A percentile compares a stretch with the other conserved stretches of the same genome.
Evolutionary conservation across 495 filamentous ascomycete species (phyloP).

Genomic region (Evernia prunastri): DNA sequence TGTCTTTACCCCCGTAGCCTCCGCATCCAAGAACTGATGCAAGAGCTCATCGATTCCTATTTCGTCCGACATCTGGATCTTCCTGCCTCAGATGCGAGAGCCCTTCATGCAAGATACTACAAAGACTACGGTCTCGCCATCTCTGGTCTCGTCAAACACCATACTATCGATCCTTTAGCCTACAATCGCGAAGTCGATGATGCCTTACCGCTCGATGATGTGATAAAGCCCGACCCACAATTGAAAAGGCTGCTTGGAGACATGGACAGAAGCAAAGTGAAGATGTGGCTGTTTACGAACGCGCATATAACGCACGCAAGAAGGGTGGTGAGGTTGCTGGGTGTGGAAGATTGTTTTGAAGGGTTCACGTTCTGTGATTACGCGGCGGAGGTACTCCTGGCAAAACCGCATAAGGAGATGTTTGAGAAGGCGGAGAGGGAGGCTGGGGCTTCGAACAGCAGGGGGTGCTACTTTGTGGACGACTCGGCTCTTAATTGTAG

Average conservation of each 20-base stretch:
- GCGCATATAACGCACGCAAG: conserved; percentile 85
- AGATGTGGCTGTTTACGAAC: conserved; percentile 92
- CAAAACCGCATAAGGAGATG: conserved; percentile 82
- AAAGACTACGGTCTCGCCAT: conserved; percentile 94
- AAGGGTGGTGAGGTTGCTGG: conserved; percentile 73
- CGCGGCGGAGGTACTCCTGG: conserved; percentile 55
- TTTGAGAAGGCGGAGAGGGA: conserved; percentile 69
- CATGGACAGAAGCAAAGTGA: conserved; percentile 72
- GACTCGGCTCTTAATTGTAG: conserved; percentile 73
- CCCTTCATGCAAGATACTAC: conserved; percentile 88
- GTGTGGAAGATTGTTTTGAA: conserved; percentile 82
- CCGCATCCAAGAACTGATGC: conserved; percentile 66
- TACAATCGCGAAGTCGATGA: conserved; percentile 96
- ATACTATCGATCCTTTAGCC: conserved; percentile 90
- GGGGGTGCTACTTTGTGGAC: conserved; percentile 83
- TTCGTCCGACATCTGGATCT: conserved; percentile 74
- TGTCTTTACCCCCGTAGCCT: conserved; percentile 59
- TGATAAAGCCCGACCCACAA: conserved; percentile 69
- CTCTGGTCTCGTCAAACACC: conserved; percentile 84
- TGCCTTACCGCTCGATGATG: conserved; percentile 76
- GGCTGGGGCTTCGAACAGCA: conserved; percentile 48
- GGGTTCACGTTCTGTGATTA: conserved; percentile 94
- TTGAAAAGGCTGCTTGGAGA: conserved; percentile 71
- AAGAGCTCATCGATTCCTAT: conserved; percentile 69
- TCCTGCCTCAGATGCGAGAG: conserved; percentile 61